Base-by-base conservation (phyloP, 192 early-diverging fungal species). In the Coemansia sp. region DNA sequence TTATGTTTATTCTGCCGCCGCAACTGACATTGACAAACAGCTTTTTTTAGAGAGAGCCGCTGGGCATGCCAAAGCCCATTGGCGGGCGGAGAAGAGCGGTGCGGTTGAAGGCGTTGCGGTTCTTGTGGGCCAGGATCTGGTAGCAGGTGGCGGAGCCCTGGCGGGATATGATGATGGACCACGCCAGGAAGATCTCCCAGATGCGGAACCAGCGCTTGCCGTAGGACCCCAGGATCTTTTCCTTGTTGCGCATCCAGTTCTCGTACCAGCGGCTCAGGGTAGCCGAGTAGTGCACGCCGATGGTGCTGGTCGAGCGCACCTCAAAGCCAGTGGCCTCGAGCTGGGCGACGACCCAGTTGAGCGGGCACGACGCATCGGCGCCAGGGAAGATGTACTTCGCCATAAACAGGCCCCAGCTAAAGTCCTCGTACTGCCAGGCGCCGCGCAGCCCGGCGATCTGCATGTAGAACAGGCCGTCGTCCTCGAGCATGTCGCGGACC, bases 121-220 rank as follows among this genome's bases (percentile, higher is more conserved):
- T 98, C 88, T 98, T 98, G 90, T 95, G 93, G 52, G 87, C 87
- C 50, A 94, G 84, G 70, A 98, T 90, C 85, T 96, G 94, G 90
- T 91, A 98, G 81, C 90, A 92, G 34, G 95, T 98, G 23, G 96
- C 91, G 74, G 88, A 90, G 18, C 96, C 96, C 84, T 98, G 96
- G 71, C 96, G 88, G 48, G 95, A 90, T 60, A 96, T 86, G 67
- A 98, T 96, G 62, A 89, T 86, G 47, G 93, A 95, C 91, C 93
- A 98, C 52, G 93, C 91, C 64, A 98, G 88, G 89, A 98, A 98
- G 78, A 95, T 88, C 86, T 98, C 93, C 96, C 96, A 98, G 72
- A 92, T 83, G 65, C 95, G 86, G 86, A 87, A 91, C 92, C 90
- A 93, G 62, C 88, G 86, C 69, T 91, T 89, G 54, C 94, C 94